phyloP scores from a whole-genome alignment of 306 rosid genomes.

The Delonix regia region DNA sequence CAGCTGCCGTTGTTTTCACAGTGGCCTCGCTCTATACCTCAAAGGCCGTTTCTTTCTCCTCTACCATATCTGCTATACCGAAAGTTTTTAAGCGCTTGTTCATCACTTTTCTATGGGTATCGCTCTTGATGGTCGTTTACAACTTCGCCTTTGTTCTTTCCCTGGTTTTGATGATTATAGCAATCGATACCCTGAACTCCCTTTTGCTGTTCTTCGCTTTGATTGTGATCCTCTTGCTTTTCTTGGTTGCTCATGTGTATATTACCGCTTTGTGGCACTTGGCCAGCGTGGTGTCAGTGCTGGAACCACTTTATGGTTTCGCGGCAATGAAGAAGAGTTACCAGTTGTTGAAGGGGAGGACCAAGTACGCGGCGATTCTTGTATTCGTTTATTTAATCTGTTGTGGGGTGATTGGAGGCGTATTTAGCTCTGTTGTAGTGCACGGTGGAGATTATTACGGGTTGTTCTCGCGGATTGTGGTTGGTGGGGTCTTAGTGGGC shows the following conservation, averaged over 20 bases:
- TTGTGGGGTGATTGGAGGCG: conserved; percentile 55
- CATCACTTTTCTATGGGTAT: conserved; percentile 80
- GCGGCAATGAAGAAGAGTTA: conserved; percentile 90
- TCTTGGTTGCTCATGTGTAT: conserved; percentile 73
- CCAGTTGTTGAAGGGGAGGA: conserved; percentile 74
- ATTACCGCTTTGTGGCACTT: conserved; percentile 92
- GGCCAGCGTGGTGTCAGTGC: conserved; percentile 90
- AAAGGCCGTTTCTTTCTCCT: conserved; percentile 77
- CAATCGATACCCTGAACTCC: conserved; percentile 54
- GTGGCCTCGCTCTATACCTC: conserved; percentile 91
- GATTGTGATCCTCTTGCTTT: conserved; percentile 44
- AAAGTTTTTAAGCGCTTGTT: conserved; percentile 82
- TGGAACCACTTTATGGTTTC: conserved; percentile 76
- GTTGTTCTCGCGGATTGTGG: conserved; percentile 68
- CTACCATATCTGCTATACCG: conserved; percentile 82
- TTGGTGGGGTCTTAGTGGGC: conserved; percentile 86
- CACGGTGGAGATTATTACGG: conserved; percentile 64
- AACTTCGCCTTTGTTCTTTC: conserved; percentile 55
- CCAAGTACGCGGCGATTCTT: conserved; percentile 53
- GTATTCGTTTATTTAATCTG: conserved; percentile 58
- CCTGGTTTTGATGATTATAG: conserved; percentile 54
- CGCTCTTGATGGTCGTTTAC: conserved; percentile 73
- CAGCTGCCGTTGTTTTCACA: conserved; percentile 94
- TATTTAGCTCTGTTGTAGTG: conserved; percentile 75
- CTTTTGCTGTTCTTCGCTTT: conserved; percentile 42